These are phyloP conservation scores for Periconia macrospinosa DNA, from an alignment of 2,329 filamentous ascomycete genomes.

Conservation along the genomic window DNA sequence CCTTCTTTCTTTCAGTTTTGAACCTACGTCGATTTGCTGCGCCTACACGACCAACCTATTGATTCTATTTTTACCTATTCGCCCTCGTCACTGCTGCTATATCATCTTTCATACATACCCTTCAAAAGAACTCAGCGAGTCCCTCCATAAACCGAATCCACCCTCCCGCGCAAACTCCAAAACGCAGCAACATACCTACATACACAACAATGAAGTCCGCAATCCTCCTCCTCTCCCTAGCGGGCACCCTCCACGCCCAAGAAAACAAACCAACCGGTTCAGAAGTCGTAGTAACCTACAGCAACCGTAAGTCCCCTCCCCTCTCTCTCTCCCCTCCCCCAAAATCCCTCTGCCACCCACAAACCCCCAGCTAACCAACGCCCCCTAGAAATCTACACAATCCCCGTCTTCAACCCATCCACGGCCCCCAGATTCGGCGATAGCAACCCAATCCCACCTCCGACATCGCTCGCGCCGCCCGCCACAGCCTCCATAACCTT, in stretches of 20 bases:
- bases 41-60: no score
- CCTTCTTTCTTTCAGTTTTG: no score
- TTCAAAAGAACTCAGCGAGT: not conserved
- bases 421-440: conserved; percentile 4
- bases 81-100: not conserved
- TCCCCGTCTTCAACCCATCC: conserved; percentile 5
- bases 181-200: not conserved
- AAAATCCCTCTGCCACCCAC: not conserved
- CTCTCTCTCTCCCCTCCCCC: not conserved
- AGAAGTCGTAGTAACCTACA: not conserved
- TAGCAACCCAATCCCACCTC: not conserved
- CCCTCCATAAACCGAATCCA: not conserved
- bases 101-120: not conserved
- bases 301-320: not conserved
- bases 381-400: not conserved
- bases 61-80: no score
- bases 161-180: not conserved
- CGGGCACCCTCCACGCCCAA: conserved; percentile 1
- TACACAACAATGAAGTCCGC: not conserved
- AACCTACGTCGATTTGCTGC: no score
- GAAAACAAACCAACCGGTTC: conserved; percentile 4
- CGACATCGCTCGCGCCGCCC: conserved; percentile 1
- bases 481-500: not conserved
- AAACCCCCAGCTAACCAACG: not conserved
- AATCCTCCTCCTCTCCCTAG: not conserved